A percentile compares a stretch with the other conserved stretches of the same genome.
Conservation (phyloP, 2,329 filamentous ascomycete species). For the Coccinonectria pachysandricola region DNA sequence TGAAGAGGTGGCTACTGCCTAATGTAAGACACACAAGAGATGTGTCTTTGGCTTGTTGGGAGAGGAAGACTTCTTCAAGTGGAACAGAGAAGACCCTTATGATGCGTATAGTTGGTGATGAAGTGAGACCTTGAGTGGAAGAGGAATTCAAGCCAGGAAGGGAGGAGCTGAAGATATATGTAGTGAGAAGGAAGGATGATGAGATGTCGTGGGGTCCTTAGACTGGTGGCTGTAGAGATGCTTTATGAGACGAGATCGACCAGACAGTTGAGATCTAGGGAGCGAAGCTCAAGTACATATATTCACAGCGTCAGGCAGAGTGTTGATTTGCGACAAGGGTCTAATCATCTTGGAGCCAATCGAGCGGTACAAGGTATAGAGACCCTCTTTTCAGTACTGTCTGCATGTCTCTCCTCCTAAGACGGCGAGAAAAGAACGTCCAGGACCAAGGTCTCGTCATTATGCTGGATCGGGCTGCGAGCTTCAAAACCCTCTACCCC, state of each 20-base stretch:
- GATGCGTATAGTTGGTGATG: slow-evolving; percentile 2
- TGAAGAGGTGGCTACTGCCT: no score
- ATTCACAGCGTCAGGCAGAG: slow-evolving; percentile 14
- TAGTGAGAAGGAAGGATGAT: slow-evolving; percentile 10
- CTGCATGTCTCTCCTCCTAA: slow-evolving; percentile 13
- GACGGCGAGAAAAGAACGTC: slow-evolving; percentile 16
- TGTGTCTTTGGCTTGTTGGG: slow-evolving; percentile 16
- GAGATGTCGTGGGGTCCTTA: slow-evolving; percentile 7
- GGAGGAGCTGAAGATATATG: slow-evolving; percentile 8
- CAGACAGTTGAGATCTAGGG: slow-evolving; percentile 13
- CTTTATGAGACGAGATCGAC: slow-evolving; percentile 16
- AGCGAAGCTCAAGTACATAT: slow-evolving; percentile 19
- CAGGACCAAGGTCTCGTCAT: slow-evolving; percentile 19
- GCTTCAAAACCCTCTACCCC: slow-evolving; percentile 13
- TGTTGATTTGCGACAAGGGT: slow-evolving; percentile 21
- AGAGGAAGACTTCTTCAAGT: slow-evolving; percentile 15
- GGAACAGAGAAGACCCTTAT: slow-evolving; percentile 2
- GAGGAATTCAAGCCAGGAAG: slow-evolving; percentile 4
- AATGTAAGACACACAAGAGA: no score
- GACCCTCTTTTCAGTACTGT: slow-evolving; percentile 19
- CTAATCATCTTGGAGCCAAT: slow-evolving; percentile 21
- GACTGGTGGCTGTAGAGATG: slow-evolving; percentile 10
- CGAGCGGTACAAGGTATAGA: slow-evolving; percentile 21
- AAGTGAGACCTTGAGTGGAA: slow-evolving; percentile 6
- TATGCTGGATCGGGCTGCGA: slow-evolving; percentile 11